phyloP scores from a whole-genome alignment of 2,329 filamentous ascomycete genomes.

The Ceratocystis alfenasii region DNA sequence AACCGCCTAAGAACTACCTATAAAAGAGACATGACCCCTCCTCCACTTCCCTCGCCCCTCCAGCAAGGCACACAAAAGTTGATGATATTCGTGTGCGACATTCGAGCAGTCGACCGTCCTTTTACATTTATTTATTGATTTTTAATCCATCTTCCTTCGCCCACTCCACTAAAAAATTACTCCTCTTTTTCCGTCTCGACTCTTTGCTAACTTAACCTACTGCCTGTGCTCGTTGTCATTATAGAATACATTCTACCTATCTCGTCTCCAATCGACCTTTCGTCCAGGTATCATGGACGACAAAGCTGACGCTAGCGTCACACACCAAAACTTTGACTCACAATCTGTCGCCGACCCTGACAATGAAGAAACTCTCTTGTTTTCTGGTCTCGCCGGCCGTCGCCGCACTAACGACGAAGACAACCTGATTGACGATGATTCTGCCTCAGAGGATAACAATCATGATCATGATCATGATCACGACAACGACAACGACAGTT shows the following conservation, averaged over 20 bases:
- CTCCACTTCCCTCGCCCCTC: too few relatives aligned
- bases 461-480: slow-evolving; percentile 48
- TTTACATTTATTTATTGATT: too few relatives aligned
- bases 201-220: slow-evolving; percentile 5
- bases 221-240: not conserved
- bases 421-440: slow-evolving; percentile 67
- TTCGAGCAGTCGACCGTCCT: too few relatives aligned
- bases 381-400: slow-evolving; percentile 42
- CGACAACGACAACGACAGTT: slow-evolving; percentile 64
- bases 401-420: slow-evolving; percentile 79
- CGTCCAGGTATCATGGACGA: slow-evolving; percentile 20
- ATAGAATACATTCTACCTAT: not conserved
- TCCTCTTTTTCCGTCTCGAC: not conserved
- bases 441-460: slow-evolving; percentile 81
- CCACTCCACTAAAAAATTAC: too few relatives aligned
- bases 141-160: not conserved
- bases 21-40: too few relatives aligned
- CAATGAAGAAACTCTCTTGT: slow-evolving; percentile 69
- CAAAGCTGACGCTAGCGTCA: slow-evolving; percentile 18
- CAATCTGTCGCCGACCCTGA: slow-evolving; percentile 32
- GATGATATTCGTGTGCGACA: too few relatives aligned
- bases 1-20: not conserved
- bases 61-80: too few relatives aligned
- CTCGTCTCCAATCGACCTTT: not conserved
- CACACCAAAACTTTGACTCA: slow-evolving; percentile 14